Evolutionary conservation across 2,329 filamentous ascomycete genomes (phyloP), one percentile per base, ranked within the genome.

Genomic region (Ambrosiella beaveri): DNA sequence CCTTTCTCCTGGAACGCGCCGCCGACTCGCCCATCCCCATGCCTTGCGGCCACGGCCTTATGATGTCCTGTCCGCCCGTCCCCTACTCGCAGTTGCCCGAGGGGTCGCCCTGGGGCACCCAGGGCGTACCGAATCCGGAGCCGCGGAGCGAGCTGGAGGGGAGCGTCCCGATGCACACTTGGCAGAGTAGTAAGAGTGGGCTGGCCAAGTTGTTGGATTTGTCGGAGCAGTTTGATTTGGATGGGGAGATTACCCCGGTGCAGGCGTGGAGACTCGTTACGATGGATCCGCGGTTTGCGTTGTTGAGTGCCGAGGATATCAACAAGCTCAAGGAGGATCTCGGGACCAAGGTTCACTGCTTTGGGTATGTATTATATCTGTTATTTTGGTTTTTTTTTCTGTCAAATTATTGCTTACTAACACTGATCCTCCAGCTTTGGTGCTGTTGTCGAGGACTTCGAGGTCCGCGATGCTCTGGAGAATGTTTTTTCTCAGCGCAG

Each of bases 211-310:
- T 97, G 57, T 78, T 96, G 61, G 86, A 95, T 66, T 76, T 96
- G 58, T 95, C 88, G 71, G 80, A 83, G 64, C 82, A 84, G 64
- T 76, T 96, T 35, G 84, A 93, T 64, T 80, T 93, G 1, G 87
- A 93, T 61, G 44, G n/a, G n/a, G 88, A 94, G 71, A 87, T 97
- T 65, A 97, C 91, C 15, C 93, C 93, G 0, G 86, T 96, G 63
- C 95, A 95, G 88, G 90, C 90, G 0, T 91, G 93, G 81, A 85
- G 88, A 54, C 85, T 87, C 71, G 77, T 97, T 54, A 73, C 88
- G 62, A 77, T 75, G 51, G 84, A 93, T 69, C 80, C 85, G 41
- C 75, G 84, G 62, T 81, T 90, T 62, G 67, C 68, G 4, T 80
- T 85, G 63, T 71, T 96, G 63, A 80, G 74, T 13, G 69, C 72